Evolutionary conservation across 345 rosid genomes (phyloP).

Genomic region (Acer yangbiense): DNA sequence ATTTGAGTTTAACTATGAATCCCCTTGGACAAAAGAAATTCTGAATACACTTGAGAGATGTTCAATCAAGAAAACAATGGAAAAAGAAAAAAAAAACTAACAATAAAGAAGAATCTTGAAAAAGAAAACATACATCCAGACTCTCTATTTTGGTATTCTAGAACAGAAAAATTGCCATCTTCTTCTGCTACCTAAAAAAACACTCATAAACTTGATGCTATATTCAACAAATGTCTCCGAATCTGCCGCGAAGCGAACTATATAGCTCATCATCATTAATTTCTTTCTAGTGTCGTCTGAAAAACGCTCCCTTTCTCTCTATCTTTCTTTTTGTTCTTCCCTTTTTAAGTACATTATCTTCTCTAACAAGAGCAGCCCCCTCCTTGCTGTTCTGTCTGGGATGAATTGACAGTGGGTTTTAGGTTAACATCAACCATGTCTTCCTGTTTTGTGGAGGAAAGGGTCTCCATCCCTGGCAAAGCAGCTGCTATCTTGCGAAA

Average conservation of each 20-base stretch:
- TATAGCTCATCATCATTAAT: too few species aligned
- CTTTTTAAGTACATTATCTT: constrained; percentile 7
- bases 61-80: not conserved
- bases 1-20: not conserved
- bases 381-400: constrained; percentile 74
- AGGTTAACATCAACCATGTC: constrained; percentile 98
- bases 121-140: not conserved
- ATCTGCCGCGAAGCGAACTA: not conserved
- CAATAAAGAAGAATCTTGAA: not conserved
- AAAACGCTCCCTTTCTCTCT: not conserved
- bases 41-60: not conserved
- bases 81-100: not conserved
- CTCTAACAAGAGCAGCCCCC: constrained; percentile 86
- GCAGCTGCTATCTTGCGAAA: constrained; percentile 96
- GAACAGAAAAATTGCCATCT: not conserved
- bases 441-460: constrained; percentile 81
- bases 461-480: constrained; percentile 94
- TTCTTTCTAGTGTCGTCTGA: not conserved
- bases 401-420: constrained; percentile 67
- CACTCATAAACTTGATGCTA: not conserved
- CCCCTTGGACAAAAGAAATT: not conserved
- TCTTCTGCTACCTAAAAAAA: not conserved
- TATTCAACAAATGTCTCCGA: constrained; percentile 9
- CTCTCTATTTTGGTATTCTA: constrained; percentile 15
- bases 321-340: not conserved